Base-by-base conservation (phyloP, 139 green algal genomes). In the Ostreobium quekettii region DNA sequence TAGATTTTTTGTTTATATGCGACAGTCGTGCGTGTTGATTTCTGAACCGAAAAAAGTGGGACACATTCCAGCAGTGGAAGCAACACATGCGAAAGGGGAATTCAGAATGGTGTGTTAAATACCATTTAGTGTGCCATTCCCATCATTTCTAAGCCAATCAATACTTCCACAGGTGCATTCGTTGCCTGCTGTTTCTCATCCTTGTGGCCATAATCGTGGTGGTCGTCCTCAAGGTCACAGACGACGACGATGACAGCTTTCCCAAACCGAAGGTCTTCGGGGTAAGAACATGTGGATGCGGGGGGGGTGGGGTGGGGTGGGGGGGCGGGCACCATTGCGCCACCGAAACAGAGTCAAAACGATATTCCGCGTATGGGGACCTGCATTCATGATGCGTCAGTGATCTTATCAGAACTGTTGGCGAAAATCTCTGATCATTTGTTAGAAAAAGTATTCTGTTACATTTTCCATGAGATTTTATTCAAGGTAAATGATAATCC, bases 131-230 rank as follows among this genome's bases (percentile, higher is more conserved):
- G 19, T 22, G 28, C 47, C 36, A 3, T 11, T 47, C 15, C 24
- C 2, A 19, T 72, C 42, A n/a, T 47, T 30, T 11, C 7, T 66
- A 48, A 26, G 46, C 26, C 5, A 48, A 31, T 62, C 31, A 22
- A 36, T 36, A 28, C 22, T 26, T 66, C 7, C 32, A 39, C 80
- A 92, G 86, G 80, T 89, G 83, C 74, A 91, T 95, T 39, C 83
- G 81, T 72, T 81, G 81, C 38, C 68, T 95, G 49, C 58, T 95
- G 35, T 76, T 95, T 56, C 53, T 91, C 24, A 68, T 87, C 8
- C 74, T 89, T 31, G 59, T 77, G 19, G 88, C 71, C 28, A 80
- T 95, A 31, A 67, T 94, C 0, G 84, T 78, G 1, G 72, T 90
- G 37, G 84, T 95, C 4, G 65, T 86, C 15, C 37, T 87, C 37